Evolutionary conservation across 1,284 basidiomycete genomes (phyloP).

Genomic region (Ceratobasidium sp.): DNA sequence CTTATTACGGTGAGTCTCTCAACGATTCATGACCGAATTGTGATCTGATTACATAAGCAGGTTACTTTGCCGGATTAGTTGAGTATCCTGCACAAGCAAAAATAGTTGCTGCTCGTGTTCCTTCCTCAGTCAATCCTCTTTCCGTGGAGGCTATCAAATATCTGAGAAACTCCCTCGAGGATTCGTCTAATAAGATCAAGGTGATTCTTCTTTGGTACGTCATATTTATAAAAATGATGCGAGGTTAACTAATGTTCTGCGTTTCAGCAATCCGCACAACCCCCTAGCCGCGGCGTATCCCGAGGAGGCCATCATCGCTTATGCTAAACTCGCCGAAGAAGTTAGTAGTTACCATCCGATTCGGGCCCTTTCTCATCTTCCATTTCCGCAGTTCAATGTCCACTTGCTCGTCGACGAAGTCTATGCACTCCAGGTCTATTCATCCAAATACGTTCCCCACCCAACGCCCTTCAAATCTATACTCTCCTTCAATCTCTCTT

Average conservation of each 20-base stretch:
- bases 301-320: conserved; percentile 18
- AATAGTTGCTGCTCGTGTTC: conserved; percentile 18
- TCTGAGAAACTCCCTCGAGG: neutral
- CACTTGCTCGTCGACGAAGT: conserved; percentile 45
- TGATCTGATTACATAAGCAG: conserved; percentile 1
- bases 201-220: conserved; percentile 36
- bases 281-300: conserved; percentile 40
- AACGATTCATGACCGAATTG: conserved; percentile 17
- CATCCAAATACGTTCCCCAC: conserved; percentile 35
- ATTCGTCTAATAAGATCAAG: conserved; percentile 16
- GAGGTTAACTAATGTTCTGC: too few species aligned
- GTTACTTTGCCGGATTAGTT: conserved; percentile 3
- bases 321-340: conserved; percentile 40
- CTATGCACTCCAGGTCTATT: conserved; percentile 42
- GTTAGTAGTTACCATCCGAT: neutral
- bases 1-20: conserved; percentile 28
- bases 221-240: too few species aligned
- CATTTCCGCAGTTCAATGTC: conserved; percentile 35
- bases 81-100: conserved; percentile 38
- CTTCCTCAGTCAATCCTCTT: conserved; percentile 14
- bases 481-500: conserved; percentile 28
- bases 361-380: too few species aligned
- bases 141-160: conserved; percentile 11
- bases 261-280: conserved; percentile 45
- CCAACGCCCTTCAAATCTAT: conserved; percentile 43